These are phyloP conservation scores for Ramularia collo-cygni DNA, from an alignment of 2,329 filamentous ascomycete species.

Conservation along the genomic window DNA sequence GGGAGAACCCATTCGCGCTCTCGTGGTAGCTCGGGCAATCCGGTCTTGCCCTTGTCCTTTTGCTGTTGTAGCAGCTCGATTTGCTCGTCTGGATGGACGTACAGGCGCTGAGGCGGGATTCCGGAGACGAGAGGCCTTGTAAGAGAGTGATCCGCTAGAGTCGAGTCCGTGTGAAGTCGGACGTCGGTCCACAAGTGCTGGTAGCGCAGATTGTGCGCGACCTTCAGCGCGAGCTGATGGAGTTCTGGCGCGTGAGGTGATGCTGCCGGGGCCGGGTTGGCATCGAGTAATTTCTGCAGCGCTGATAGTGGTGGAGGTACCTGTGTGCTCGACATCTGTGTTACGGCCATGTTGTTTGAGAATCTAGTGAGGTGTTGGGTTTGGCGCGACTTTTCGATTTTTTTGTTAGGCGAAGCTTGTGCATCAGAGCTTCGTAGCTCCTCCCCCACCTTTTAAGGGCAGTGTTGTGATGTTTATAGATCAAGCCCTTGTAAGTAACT, in stretches of 20 bases:
- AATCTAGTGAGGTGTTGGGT: too few species aligned
- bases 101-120: constrained; percentile 64
- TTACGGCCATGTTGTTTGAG: too few species aligned
- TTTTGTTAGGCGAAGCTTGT: background rate
- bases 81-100: constrained; percentile 78
- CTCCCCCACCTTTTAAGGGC: too few species aligned
- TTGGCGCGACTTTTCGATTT: too few species aligned
- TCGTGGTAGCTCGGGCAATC: constrained; percentile 22
- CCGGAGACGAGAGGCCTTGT: constrained; percentile 63
- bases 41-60: constrained; percentile 30
- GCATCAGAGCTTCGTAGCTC: too few species aligned
- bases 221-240: constrained; percentile 50
- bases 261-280: constrained; percentile 6
- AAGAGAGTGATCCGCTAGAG: constrained; percentile 31
- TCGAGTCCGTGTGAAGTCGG: constrained; percentile 22
- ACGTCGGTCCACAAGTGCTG: constrained; percentile 70
- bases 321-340: too few species aligned
- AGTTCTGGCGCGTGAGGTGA: constrained; percentile 15
- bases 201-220: constrained; percentile 64
- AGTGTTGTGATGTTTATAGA: background rate
- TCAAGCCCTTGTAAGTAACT: too few species aligned
- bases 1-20: constrained; percentile 73
- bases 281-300: constrained; percentile 13
- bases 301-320: constrained; percentile 12
- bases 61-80: constrained; percentile 59